A percentile compares a stretch with the other conserved stretches of the same genome.
Conservation (phyloP, 768 basidiomycete species). For the Pleurotus ostreatus region DNA sequence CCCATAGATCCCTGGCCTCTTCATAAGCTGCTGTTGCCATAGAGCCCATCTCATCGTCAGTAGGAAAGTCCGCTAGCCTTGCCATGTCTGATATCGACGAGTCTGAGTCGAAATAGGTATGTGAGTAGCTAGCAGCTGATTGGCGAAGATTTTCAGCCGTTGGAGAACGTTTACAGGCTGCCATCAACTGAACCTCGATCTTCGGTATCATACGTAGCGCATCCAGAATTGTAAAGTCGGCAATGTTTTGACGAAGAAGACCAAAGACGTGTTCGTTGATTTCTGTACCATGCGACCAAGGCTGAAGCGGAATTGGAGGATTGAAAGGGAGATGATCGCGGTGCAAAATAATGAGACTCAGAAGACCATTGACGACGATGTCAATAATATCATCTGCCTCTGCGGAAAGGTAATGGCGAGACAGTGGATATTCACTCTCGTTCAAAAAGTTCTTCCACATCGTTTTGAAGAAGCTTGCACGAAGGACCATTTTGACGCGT, state of each 20-base stretch:
- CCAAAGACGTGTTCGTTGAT: conserved; percentile 32
- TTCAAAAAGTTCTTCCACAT: conserved; percentile 23
- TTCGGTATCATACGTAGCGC: conserved; percentile 25
- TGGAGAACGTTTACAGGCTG: neutral
- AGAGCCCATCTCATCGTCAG: conserved; percentile 13
- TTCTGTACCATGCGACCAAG: conserved; percentile 32
- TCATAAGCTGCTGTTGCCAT: conserved; percentile 1
- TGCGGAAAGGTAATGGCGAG: conserved; percentile 25
- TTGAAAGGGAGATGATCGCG: conserved; percentile 22
- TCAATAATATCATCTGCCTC: conserved; percentile 28
- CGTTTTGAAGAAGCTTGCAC: conserved; percentile 26
- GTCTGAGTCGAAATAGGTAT: conserved; percentile 21
- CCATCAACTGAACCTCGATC: conserved; percentile 17
- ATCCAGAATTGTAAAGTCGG: conserved; percentile 31
- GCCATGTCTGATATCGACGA: conserved; percentile 15
- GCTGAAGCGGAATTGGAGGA: conserved; percentile 26
- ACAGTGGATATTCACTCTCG: conserved; percentile 13
- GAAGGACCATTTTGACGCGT: conserved; percentile 24
- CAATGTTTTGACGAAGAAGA: conserved; percentile 19
- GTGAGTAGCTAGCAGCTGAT: conserved; percentile 19
- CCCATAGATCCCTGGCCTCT: conserved; percentile 17
- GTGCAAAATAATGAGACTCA: conserved; percentile 27
- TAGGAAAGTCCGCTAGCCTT: conserved; percentile 17
- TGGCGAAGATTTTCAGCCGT: conserved; percentile 12
- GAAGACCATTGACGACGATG: conserved; percentile 26